Base-by-base conservation (phyloP, 805 yeast species). In the Barnettozyma sp. region DNA sequence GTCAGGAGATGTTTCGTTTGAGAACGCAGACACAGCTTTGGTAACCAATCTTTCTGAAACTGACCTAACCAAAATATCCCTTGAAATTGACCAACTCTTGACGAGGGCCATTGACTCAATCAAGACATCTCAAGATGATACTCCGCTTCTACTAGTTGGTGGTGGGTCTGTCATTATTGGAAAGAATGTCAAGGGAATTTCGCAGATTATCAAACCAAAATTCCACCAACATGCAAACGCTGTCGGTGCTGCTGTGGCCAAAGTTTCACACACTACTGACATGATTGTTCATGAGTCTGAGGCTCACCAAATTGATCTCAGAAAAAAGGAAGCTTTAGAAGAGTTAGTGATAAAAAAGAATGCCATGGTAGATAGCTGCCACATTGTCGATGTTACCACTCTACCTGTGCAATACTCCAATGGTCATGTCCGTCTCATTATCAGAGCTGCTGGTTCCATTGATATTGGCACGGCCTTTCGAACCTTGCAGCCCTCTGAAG, bases 141-240 rank as follows among this genome's bases (percentile, higher is more conserved):
- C 68, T 10, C 65, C 69, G 1, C 68, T 68, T 2, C 35, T 70
- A 7, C 51, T 66, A 6, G 74, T 70, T 25, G 74, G 74, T 26
- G 74, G 75, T 24, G 74, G 73, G 7, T 68, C 74, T 2, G 60
- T 70, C 38, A 65, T 70, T 36, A 62, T 60, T n/a, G 66, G 69
- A 4, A 46, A 48, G 7, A 36, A 45, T 14, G 35, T 66, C 11
- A 56, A 58, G 11, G 73, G 73, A 19, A 67, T 69, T 6, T 60
- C 68, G 1, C 50, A 56, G 27, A 66, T 70, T 6, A 48, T 66
- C 16, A 51, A 62, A 34, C 72, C 72, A 3, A 62, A 63, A 21
- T 67, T 41, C 41, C 60, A 49, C 46, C 57, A 59, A 27, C 70
- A 66, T 35, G 73, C 73, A 6, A 70, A 70, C 50, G 76, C 74